Evolutionary conservation across 192 early-diverging fungal genomes (phyloP).

Genomic region (Gonapodya prolifera): DNA sequence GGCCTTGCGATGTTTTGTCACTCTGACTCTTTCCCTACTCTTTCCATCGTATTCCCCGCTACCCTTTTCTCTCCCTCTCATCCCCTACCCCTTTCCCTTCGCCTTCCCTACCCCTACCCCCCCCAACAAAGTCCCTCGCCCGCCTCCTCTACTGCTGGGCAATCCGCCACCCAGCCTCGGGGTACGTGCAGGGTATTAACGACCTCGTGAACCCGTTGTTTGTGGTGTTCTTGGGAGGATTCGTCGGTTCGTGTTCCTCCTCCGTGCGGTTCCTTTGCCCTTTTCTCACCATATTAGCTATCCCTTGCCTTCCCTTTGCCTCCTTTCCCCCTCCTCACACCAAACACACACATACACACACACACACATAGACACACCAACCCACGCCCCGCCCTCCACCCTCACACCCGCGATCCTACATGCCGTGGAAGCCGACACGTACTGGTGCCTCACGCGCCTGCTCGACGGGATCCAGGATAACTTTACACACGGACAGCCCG

Average conservation of each 20-base stretch:
- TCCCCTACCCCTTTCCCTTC: no score
- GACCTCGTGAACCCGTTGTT: constrained; percentile 95
- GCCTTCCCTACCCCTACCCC: no score
- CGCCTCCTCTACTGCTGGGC: constrained; percentile 95
- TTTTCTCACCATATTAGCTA: not conserved
- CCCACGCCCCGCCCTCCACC: no score
- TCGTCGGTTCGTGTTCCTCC: constrained; percentile 38
- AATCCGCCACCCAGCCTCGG: constrained; percentile 92
- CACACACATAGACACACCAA: no score
- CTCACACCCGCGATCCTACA: constrained; percentile 2
- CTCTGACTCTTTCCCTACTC: no score
- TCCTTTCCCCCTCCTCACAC: no score
- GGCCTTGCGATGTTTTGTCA: no score
- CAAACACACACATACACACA: no score
- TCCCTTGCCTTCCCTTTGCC: no score
- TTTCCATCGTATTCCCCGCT: no score
- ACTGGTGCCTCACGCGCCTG: constrained; percentile 93
- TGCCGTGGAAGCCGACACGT: constrained; percentile 86
- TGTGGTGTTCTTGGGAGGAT: constrained; percentile 71
- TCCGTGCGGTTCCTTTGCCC: constrained; percentile 1
- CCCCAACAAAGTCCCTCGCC: constrained; percentile 75
- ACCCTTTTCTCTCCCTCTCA: no score
- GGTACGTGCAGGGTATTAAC: constrained; percentile 99
- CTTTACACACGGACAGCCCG: constrained; percentile 93
- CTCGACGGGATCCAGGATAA: constrained; percentile 99